phyloP scores from a whole-genome alignment of 2,329 filamentous ascomycete genomes.

The Penicillium sp. region DNA sequence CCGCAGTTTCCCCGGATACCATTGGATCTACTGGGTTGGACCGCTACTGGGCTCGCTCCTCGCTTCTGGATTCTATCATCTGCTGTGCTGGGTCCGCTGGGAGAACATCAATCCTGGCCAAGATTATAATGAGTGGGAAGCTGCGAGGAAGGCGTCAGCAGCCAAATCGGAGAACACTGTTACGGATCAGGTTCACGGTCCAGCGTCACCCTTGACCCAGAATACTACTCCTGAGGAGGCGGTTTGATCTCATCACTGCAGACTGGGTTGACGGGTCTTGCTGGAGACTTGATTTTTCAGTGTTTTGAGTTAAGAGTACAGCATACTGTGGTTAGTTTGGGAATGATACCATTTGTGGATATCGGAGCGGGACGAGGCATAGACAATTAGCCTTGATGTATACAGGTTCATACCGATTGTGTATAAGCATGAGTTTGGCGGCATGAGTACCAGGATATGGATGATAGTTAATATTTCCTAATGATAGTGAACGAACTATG shows the following conservation, averaged over 20 bases:
- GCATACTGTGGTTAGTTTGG: neutral
- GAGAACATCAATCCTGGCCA: constrained; percentile 51
- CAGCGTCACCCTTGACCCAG: neutral
- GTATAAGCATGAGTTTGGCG: neutral
- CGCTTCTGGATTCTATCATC: constrained; percentile 50
- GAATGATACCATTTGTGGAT: neutral
- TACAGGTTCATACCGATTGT: neutral
- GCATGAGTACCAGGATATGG: neutral
- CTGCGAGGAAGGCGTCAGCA: constrained; percentile 16
- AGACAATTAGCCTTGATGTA: neutral
- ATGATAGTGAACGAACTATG: neutral
- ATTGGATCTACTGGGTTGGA: constrained; percentile 55
- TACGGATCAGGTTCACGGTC: constrained; percentile 7
- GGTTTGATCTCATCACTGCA: neutral
- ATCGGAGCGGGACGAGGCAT: neutral
- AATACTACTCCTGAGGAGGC: neutral
- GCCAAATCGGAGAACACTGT: constrained; percentile 11
- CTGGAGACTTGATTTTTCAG: neutral
- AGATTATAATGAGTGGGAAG: constrained; percentile 53
- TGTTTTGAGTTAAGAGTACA: neutral
- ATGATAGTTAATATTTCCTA: neutral
- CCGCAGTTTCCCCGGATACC: constrained; percentile 46
- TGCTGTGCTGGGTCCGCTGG: constrained; percentile 48
- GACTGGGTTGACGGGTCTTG: neutral
- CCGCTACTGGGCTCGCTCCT: constrained; percentile 48